Evolutionary conservation across 129 eudicot genomes (phyloP).

Genomic region (Chrysanthemum lavandulifolium): DNA sequence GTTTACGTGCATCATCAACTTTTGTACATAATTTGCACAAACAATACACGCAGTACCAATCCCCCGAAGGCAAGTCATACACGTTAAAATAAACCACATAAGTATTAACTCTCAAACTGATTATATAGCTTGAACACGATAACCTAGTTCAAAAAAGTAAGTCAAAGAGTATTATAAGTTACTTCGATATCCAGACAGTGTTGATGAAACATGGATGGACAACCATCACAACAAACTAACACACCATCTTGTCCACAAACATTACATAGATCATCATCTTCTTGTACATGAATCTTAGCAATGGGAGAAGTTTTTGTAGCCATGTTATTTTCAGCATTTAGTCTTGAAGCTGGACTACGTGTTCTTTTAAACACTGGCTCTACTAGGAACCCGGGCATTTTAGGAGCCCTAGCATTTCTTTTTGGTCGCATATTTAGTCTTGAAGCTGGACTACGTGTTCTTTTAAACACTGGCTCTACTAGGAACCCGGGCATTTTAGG

Average conservation of each 20-base stretch:
- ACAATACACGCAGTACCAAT: slow-evolving; percentile 78
- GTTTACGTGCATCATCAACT: slow-evolving; percentile 18
- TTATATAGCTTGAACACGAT: not conserved
- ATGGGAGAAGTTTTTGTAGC: too few relatives aligned
- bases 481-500: too few relatives aligned
- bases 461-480: too few relatives aligned
- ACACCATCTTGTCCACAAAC: slow-evolving; percentile 92
- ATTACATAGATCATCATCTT: slow-evolving; percentile 81
- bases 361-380: too few relatives aligned
- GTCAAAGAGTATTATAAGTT: slow-evolving; percentile 7
- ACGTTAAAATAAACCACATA: not conserved
- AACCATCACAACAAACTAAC: slow-evolving; percentile 79
- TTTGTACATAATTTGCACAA: slow-evolving; percentile 78
- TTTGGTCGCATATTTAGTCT: too few relatives aligned
- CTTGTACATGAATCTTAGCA: not conserved
- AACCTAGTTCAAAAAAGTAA: not conserved
- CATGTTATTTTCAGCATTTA: too few relatives aligned
- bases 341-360: too few relatives aligned
- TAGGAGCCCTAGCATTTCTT: too few relatives aligned
- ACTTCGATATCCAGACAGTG: slow-evolving; percentile 70
- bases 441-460: too few relatives aligned
- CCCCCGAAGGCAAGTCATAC: slow-evolving; percentile 78
- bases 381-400: too few relatives aligned
- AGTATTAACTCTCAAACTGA: not conserved
- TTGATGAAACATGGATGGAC: slow-evolving; percentile 81